A percentile compares a stretch with the other conserved stretches of the same genome.
Evolutionary conservation across 2,329 filamentous ascomycete genomes (phyloP).

Genomic region (Hypoxylon sp.): DNA sequence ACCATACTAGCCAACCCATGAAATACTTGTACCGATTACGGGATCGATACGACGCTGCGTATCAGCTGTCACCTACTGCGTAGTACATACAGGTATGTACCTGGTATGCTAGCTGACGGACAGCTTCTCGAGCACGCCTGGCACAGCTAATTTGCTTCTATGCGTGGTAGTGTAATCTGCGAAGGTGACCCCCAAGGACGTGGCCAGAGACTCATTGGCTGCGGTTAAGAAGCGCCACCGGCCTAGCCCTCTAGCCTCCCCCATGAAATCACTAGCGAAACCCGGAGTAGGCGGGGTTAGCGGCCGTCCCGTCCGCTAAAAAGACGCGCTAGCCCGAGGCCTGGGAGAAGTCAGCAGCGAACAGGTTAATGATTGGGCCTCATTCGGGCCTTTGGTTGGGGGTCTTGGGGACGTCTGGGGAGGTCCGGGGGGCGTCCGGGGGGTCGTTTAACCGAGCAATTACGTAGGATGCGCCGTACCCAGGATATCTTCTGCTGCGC

Average conservation of each 20-base stretch:
- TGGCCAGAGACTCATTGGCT: slow-evolving; percentile 23
- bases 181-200: too few species aligned
- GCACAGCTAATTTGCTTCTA: slow-evolving; percentile 3
- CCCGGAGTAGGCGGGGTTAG: slow-evolving; percentile 31
- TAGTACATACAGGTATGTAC: not conserved
- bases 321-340: slow-evolving; percentile 6
- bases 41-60: slow-evolving; percentile 30
- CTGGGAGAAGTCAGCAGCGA: not conserved
- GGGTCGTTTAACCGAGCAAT: not conserved
- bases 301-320: slow-evolving; percentile 15
- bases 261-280: slow-evolving; percentile 3
- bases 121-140: not conserved
- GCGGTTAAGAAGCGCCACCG: slow-evolving; percentile 28
- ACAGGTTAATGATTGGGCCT: slow-evolving; percentile 14
- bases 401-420: too few species aligned
- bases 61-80: slow-evolving; percentile 16
- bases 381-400: not conserved
- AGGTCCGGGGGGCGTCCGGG: too few species aligned
- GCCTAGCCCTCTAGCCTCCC: slow-evolving; percentile 15
- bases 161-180: not conserved
- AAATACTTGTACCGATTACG: slow-evolving; percentile 16
- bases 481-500: not conserved
- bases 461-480: slow-evolving; percentile 2
- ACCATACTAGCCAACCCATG: slow-evolving; percentile 15
- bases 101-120: not conserved